These are phyloP conservation scores for Solanum phureja DNA, from an alignment of 257 asterid genomes.

Conservation along the genomic window DNA sequence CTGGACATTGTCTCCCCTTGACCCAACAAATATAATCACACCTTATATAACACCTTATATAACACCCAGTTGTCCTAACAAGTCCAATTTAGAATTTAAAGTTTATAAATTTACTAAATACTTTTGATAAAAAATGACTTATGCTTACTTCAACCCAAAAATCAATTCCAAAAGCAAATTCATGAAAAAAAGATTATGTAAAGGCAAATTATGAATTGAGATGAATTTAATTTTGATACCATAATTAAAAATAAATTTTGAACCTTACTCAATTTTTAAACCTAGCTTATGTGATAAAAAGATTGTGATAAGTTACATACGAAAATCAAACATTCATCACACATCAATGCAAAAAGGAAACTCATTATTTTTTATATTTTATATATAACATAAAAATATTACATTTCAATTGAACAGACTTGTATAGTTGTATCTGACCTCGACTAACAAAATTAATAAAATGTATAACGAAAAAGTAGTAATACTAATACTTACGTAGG, in stretches of 20 bases:
- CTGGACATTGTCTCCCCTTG: constrained; percentile 26
- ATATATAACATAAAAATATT: not conserved
- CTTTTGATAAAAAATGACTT: no score
- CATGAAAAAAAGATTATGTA: no score
- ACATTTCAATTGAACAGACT: not conserved
- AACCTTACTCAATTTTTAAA: no score
- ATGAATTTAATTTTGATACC: no score
- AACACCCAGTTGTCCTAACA: not conserved
- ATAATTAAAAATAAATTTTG: no score
- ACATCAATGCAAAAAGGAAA: no score
- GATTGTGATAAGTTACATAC: no score
- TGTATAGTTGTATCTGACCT: not conserved
- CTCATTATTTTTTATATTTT: not conserved
- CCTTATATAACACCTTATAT: not conserved
- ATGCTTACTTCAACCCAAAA: no score
- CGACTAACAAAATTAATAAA: not conserved
- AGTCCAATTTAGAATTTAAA: not conserved
- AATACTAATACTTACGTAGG: not conserved
- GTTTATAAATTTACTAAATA: not conserved
- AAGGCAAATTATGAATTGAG: no score
- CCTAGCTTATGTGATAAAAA: no score
- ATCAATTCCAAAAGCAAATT: no score
- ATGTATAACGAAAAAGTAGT: not conserved
- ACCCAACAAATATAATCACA: not conserved
- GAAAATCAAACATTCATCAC: no score